Percentiles rank a stretch among this genome's conserved stretches.
Conservation (phyloP, 257 asterid genomes). For the Nicotiana attenuata region DNA sequence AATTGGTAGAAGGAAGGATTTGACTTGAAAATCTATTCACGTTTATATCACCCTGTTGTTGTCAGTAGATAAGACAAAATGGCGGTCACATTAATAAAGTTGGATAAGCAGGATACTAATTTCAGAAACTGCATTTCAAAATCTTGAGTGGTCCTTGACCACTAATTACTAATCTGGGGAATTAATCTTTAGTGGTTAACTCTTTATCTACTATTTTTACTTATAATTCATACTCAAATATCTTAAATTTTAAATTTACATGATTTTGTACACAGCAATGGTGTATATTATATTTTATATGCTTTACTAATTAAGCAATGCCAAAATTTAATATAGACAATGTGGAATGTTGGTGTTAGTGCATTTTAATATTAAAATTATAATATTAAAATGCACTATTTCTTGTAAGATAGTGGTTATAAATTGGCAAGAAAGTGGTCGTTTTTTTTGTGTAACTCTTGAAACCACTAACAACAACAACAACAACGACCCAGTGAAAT, state of each 20-base stretch:
- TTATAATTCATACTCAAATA: background rate
- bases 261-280: background rate
- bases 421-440: no score
- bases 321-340: background rate
- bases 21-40: background rate
- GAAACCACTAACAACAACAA: no score
- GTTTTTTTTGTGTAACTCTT: no score
- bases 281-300: background rate
- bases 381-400: no score
- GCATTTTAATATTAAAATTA: no score
- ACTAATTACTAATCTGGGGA: background rate
- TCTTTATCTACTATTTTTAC: background rate
- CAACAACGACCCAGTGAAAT: no score
- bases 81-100: background rate
- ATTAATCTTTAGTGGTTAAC: background rate
- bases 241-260: background rate
- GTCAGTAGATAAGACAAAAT: background rate
- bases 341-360: no score
- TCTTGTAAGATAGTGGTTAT: no score
- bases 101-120: background rate
- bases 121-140: background rate
- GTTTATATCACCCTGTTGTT: background rate
- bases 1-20: background rate
- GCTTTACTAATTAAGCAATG: background rate
- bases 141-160: constrained; percentile 2